These are phyloP conservation scores for Paraphaeosphaeria sporulosa DNA, from an alignment of 2,329 filamentous ascomycete genomes.

Conservation along the genomic window DNA sequence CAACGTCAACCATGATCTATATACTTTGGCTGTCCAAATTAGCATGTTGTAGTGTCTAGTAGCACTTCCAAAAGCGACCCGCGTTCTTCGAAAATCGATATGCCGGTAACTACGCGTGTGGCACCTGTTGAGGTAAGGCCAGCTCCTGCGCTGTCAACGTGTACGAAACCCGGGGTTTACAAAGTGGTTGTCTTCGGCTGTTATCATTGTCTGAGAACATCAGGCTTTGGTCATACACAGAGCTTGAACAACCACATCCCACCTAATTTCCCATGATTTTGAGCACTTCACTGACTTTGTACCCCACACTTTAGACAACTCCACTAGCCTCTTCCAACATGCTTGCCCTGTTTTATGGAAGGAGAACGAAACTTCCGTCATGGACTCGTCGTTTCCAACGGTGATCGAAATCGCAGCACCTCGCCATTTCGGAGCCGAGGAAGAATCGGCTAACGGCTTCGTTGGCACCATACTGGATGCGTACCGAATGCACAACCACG, in stretches of 20 bases:
- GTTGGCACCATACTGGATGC: conserved; percentile 10
- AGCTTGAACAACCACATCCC: too few relatives aligned
- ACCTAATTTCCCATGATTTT: too few relatives aligned
- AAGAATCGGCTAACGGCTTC: conserved; percentile 7
- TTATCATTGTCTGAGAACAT: too few relatives aligned
- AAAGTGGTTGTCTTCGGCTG: too few relatives aligned
- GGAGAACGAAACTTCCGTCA: background rate
- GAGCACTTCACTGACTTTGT: too few relatives aligned
- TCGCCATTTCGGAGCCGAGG: background rate
- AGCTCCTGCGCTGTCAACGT: conserved; percentile 9
- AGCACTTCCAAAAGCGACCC: too few relatives aligned
- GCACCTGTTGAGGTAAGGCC: conserved; percentile 10
- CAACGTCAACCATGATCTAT: background rate
- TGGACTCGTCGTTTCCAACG: conserved; percentile 8
- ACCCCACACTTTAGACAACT: conserved; percentile 11
- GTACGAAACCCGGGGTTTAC: background rate
- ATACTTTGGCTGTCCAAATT: background rate
- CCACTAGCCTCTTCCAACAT: conserved; percentile 2
- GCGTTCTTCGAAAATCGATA: background rate
- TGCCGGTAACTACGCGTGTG: conserved; percentile 16
- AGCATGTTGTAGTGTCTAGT: background rate
- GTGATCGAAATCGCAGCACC: background rate
- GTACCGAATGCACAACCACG: conserved; percentile 18
- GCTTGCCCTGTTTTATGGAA: background rate
- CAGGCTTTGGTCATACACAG: too few relatives aligned